Percentiles rank a stretch among this genome's conserved stretches.
Conservation (phyloP, 352 stramenopile genomes). For the Elongisporangium prolatum region DNA sequence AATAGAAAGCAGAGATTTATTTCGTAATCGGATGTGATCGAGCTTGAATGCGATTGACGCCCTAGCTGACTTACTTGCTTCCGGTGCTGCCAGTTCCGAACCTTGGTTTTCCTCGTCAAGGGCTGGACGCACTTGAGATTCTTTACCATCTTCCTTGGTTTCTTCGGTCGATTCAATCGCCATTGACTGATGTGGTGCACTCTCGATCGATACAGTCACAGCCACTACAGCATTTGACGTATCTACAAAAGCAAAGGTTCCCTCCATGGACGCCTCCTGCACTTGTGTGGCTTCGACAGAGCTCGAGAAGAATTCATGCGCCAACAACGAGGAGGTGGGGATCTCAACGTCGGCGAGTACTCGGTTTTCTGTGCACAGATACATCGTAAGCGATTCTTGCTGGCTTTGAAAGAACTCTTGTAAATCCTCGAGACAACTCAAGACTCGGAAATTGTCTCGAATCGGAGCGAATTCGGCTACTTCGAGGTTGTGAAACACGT, state of each 20-base stretch:
- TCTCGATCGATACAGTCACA: not conserved
- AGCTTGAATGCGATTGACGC: slow-evolving; percentile 18
- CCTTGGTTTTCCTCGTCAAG: not conserved
- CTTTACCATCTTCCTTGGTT: not conserved
- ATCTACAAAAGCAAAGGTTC: not conserved
- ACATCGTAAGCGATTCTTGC: slow-evolving; percentile 38
- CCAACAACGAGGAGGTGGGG: slow-evolving; percentile 27
- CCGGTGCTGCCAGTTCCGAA: not conserved
- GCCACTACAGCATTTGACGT: not conserved
- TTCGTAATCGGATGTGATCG: slow-evolving; percentile 26
- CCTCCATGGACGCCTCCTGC: not conserved
- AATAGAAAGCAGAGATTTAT: slow-evolving; percentile 16
- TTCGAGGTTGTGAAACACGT: slow-evolving; percentile 64
- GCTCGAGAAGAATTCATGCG: slow-evolving; percentile 13
- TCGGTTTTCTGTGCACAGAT: slow-evolving; percentile 63
- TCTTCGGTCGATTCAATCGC: not conserved
- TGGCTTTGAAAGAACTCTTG: slow-evolving; percentile 24
- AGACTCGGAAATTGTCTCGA: slow-evolving; percentile 66
- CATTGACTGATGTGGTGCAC: not conserved
- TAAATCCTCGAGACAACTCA: slow-evolving; percentile 47
- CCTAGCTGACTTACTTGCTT: not conserved
- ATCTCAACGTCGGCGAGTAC: slow-evolving; percentile 62
- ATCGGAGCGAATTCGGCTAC: slow-evolving; percentile 58
- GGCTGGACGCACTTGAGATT: not conserved
- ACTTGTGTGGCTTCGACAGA: not conserved